Base-by-base conservation (phyloP, 345 rosid species). In the Camelina sativa region DNA sequence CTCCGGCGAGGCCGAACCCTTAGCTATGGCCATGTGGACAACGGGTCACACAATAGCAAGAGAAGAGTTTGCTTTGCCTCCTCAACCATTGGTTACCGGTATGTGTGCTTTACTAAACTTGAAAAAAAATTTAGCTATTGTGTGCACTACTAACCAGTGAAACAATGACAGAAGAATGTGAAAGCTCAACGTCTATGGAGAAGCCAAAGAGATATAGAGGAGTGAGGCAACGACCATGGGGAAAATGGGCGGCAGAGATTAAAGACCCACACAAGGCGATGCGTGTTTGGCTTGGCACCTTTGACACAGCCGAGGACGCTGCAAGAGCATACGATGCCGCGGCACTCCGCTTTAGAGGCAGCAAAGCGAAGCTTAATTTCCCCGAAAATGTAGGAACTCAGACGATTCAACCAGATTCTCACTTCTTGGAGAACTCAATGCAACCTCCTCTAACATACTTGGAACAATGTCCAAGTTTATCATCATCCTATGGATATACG, bases 291-390 rank as follows among this genome's bases (percentile, higher is more conserved):
- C 84, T 91, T 0, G 97, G 97, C 12, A 91, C 97, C 8, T 89
- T 91, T 69, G 96, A 91, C 8, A 91, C 92, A 3, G 95, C 90
- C 0, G 95, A 91, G 69, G 95, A 87, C 0, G 96, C 95, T 0
- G 96, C 97, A 20, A 83, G 85, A 78, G 91, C 97, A 0, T 91
- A 91, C 30, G 96, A 91, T 52, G 91, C 82, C 1, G 97, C 97
- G 0, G 96, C 91, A 0, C 81, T 91, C 22, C 69, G 89, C 16
- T 91, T 91, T 80, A 85, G 96, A 37, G 96, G 96, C 57, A 88
- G 80, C 88, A 86, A 89, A 59, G 97, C 95, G 6, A 89, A 89
- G 72, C 62, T 67, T 13, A 54, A 67, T 54, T 67, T 67, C n/a
- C 72, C 72, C n/a, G 62, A 54, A 67, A 53, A 23, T 25, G 72